Base-by-base conservation (phyloP, 164 flowering plant species). In the Vitis rupestris region DNA sequence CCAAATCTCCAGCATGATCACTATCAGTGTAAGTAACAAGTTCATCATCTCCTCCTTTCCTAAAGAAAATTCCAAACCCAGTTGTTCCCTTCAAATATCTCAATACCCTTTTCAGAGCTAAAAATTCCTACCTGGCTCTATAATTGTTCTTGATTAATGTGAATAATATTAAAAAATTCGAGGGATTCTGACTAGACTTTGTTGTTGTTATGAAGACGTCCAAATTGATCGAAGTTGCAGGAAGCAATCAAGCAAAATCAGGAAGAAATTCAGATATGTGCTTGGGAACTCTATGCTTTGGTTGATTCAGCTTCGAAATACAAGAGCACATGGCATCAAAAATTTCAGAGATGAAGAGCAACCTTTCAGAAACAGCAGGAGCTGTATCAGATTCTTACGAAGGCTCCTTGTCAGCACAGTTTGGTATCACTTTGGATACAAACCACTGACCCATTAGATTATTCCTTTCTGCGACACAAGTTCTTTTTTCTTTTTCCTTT, bases 251-350 rank as follows among this genome's bases (percentile, higher is more conserved):
- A 53, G 63, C 84, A 79, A 75, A 80, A 74, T 59, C 90, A 90
- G 53, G 88, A 86, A 65, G 92, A 86, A 78, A 77, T 79, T 50
- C 90, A 89, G 69, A 44, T 62, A 68, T 81, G 88, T 72, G 94
- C 88, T 57, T 50, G 63, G 56, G 90, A 89, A 67, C 87, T 91
- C 59, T 80, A 90, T 61, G 67, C 74, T 6, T 30, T 91, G 78
- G 73, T 90, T 48, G 96, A 95, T 77, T 67, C 84, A 9, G 83
- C 90, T 49, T 83, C 96, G 47, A 83, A 81, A 71, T 78, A 80
- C 76, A 91, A 74, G 99, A 95, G 69, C 58, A 73, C 59, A 66
- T 77, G 78, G 82, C 79, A 50, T 79, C 86, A n/a, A 82, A 75
- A 68, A 78, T 91, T 56, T 81, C 80, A 0, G 78, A 80, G 56